phyloP scores from a whole-genome alignment of 352 stramenopile genomes.

The Lagenidium sp. region DNA sequence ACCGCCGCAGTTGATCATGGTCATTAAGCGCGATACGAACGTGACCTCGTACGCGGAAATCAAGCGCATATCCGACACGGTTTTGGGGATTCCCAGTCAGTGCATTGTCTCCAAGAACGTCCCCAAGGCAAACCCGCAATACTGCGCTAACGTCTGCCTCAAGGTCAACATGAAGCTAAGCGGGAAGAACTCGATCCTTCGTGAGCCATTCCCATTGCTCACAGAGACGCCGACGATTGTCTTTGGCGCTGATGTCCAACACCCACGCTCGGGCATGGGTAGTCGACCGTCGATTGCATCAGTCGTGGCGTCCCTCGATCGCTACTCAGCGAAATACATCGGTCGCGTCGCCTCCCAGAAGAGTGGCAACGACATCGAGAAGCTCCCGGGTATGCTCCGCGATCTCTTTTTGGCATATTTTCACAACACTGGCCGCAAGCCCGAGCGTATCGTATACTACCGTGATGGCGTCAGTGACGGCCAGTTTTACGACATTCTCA shows the following conservation, averaged over 20 bases:
- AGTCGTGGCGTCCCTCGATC: constrained; percentile 45
- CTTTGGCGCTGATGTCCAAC: constrained; percentile 45
- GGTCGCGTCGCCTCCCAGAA: constrained; percentile 25
- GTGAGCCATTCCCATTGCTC: constrained; percentile 20
- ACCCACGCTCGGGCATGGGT: constrained; percentile 29
- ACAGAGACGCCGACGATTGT: constrained; percentile 25
- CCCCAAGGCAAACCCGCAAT: constrained; percentile 18
- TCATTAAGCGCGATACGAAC: constrained; percentile 17
- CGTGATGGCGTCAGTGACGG: constrained; percentile 82
- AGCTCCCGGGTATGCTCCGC: constrained; percentile 47
- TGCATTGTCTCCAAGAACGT: constrained; percentile 30
- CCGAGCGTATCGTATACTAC: constrained; percentile 79
- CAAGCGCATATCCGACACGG: constrained; percentile 29
- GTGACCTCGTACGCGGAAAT: constrained; percentile 21
- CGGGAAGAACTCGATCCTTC: constrained; percentile 24
- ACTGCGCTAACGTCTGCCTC: constrained; percentile 28
- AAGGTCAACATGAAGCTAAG: constrained; percentile 40
- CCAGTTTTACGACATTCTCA: constrained; percentile 68
- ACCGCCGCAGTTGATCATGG: constrained; percentile 19
- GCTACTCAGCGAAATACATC: constrained; percentile 24
- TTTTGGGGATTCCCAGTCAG: constrained; percentile 34
- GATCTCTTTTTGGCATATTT: constrained; percentile 79
- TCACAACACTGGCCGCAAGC: constrained; percentile 55
- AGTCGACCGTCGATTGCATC: constrained; percentile 33
- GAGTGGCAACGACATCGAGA: constrained; percentile 22